phyloP scores from a whole-genome alignment of 495 filamentous ascomycete genomes.

The Pseudotulostoma volvatum region DNA sequence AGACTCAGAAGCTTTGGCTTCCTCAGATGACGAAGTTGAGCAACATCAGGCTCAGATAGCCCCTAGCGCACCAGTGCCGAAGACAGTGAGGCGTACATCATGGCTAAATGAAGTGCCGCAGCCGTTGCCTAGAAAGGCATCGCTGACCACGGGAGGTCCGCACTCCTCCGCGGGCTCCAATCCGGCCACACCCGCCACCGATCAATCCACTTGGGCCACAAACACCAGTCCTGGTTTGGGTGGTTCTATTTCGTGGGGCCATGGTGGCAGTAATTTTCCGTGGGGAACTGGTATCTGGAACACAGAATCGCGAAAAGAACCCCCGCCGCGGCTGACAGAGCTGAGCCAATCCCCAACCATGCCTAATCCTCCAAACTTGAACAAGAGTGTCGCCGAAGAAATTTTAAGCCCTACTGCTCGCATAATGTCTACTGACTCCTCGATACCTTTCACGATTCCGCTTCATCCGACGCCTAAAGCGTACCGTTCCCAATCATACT shows the following conservation, averaged over 20 bases:
- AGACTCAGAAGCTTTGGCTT: slow-evolving; percentile 82
- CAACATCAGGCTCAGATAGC: slow-evolving; percentile 22
- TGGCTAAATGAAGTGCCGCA: slow-evolving; percentile 38
- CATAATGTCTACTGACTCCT: slow-evolving; percentile 38
- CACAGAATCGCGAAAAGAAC: slow-evolving; percentile 54
- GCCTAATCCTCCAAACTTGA: slow-evolving; percentile 34
- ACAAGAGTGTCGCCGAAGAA: slow-evolving; percentile 28
- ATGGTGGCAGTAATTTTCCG: slow-evolving; percentile 42
- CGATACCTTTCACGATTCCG: slow-evolving; percentile 77
- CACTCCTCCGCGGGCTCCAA: slow-evolving; percentile 64
- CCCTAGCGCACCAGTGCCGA: slow-evolving; percentile 20
- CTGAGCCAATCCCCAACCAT: slow-evolving; percentile 65
- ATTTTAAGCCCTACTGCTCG: slow-evolving; percentile 38
- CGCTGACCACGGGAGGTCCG: slow-evolving; percentile 32
- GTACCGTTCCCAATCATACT: slow-evolving; percentile 92
- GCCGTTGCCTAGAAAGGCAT: slow-evolving; percentile 30
- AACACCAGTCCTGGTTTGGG: slow-evolving; percentile 28
- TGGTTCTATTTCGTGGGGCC: slow-evolving; percentile 41
- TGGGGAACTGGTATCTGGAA: slow-evolving; percentile 72
- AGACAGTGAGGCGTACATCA: slow-evolving; percentile 33
- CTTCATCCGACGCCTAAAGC: slow-evolving; percentile 83
- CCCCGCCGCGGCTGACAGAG: slow-evolving; percentile 54
- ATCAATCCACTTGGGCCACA: slow-evolving; percentile 51
- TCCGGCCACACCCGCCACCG: slow-evolving; percentile 53
- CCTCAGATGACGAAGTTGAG: slow-evolving; percentile 77